Evolutionary conservation across 2,329 filamentous ascomycete species (phyloP), one percentile per base, ranked within the genome.

Genomic region (Colletotrichum sp.): DNA sequence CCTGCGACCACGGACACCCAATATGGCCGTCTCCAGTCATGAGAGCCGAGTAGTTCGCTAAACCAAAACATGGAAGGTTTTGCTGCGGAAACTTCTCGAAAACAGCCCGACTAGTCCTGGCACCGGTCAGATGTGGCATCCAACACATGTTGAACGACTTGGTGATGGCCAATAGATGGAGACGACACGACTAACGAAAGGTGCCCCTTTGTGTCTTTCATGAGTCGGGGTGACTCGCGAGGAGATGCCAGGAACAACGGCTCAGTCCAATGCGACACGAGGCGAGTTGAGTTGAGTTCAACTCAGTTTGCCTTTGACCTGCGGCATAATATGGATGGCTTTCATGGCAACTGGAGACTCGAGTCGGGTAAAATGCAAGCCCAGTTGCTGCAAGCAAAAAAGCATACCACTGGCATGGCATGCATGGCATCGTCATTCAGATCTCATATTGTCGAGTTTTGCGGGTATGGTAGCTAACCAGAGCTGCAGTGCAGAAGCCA

Each of bases 41-140:
- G n/a, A 48, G 36, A 52, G 63, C n/a, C 24, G 57, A 55, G 63
- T n/a, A 57, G 34, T 48, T 67, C 39, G 28, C 32, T 26, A 21
- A n/a, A 48, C 30, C 26, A 32, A 61, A n/a, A 28, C 12, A 7
- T 39, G 43, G 26, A 67, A 68, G 70, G 59, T 48, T 48, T 26
- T 15, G 18, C n/a, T 24, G 57, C 43, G 28, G 70, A 75, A 75
- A 30, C 63, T 75, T 73, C 73, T 75, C 57, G 73, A 73, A 75
- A 64, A 68, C 24, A 72, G 32, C 69, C 55, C 18, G 9, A 73
- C 32, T 26, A 18, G 59, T 59, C 57, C 57, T 67, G 64, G 57
- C n/a, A 36, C 6, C 24, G 21, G 30, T 16, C 32, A 30, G 24
- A 30, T 21, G 61, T 28, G 34, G 12, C 48, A 59, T 36, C 48